Evolutionary conservation across 257 asterid genomes (phyloP).

Genomic region (Marsdenia floribunda): DNA sequence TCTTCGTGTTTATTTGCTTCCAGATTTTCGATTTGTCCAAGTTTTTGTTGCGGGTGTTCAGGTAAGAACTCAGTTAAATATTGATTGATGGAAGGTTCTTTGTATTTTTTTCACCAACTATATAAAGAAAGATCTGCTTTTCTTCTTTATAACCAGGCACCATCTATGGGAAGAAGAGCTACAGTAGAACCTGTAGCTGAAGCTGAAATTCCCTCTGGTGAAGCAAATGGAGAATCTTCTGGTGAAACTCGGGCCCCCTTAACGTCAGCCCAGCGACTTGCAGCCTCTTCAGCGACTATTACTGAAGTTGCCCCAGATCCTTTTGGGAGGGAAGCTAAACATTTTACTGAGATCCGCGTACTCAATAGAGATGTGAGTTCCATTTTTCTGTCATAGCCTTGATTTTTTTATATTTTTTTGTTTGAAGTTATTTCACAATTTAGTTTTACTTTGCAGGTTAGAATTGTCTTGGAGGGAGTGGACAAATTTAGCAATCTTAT

Average conservation of each 20-base stretch:
- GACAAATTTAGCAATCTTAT: conserved; percentile 87
- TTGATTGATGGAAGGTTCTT: neutral
- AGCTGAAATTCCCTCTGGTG: conserved; percentile 43
- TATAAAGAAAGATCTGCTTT: neutral
- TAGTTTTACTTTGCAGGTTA: conserved; percentile 51
- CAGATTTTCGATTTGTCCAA: conserved; percentile 82
- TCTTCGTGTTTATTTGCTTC: conserved; percentile 83
- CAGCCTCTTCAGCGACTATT: conserved; percentile 53
- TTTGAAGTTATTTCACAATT: neutral
- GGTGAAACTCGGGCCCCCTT: conserved; percentile 57
- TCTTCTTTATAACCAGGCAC: conserved; percentile 48
- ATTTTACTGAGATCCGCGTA: conserved; percentile 88
- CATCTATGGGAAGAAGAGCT: conserved; percentile 86
- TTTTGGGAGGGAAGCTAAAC: conserved; percentile 93
- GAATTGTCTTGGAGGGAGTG: conserved; percentile 92
- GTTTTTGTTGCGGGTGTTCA: conserved; percentile 91
- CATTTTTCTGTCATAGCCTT: neutral
- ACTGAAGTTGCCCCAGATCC: conserved; percentile 80
- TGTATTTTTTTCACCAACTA: neutral
- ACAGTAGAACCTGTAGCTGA: conserved; percentile 42
- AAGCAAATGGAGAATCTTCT: conserved; percentile 61
- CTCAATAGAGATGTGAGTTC: conserved; percentile 82
- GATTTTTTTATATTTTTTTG: neutral
- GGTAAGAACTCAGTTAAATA: conserved; percentile 32
- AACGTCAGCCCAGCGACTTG: conserved; percentile 88